phyloP scores from a whole-genome alignment of 2,329 filamentous ascomycete genomes.

The Microsporum ferrugineum region DNA sequence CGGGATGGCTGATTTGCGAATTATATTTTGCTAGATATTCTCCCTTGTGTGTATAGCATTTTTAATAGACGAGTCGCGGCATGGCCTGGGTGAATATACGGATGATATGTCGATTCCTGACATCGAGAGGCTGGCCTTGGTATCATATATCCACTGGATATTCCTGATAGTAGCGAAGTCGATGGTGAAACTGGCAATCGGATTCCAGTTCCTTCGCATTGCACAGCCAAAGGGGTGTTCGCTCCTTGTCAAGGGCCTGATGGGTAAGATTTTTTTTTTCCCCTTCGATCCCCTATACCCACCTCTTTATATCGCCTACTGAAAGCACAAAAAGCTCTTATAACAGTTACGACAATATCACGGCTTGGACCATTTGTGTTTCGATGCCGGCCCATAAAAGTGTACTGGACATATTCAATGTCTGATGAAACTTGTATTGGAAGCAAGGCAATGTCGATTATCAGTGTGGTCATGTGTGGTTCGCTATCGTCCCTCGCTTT shows the following conservation, averaged over 20 bases:
- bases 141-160: constrained; percentile 38
- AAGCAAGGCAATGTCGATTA: neutral
- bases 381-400: constrained; percentile 36
- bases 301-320: neutral
- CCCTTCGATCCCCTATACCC: no score
- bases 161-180: constrained; percentile 37
- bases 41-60: constrained; percentile 25
- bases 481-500: neutral
- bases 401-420: constrained; percentile 34
- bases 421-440: neutral
- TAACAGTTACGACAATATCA: constrained; percentile 12
- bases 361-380: constrained; percentile 40
- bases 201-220: constrained; percentile 36
- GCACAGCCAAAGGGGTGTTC: constrained; percentile 31
- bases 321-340: neutral
- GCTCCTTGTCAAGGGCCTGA: constrained; percentile 32
- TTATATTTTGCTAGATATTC: constrained; percentile 14
- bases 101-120: constrained; percentile 27
- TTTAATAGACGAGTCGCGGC: constrained; percentile 35
- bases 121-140: constrained; percentile 29
- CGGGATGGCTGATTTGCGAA: neutral
- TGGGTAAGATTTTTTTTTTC: constrained; percentile 24
- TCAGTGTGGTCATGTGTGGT: constrained; percentile 1
- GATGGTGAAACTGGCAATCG: constrained; percentile 40
- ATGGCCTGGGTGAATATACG: constrained; percentile 40